Evolutionary conservation across 805 yeast genomes (phyloP).

Genomic region (Candida anglica): DNA sequence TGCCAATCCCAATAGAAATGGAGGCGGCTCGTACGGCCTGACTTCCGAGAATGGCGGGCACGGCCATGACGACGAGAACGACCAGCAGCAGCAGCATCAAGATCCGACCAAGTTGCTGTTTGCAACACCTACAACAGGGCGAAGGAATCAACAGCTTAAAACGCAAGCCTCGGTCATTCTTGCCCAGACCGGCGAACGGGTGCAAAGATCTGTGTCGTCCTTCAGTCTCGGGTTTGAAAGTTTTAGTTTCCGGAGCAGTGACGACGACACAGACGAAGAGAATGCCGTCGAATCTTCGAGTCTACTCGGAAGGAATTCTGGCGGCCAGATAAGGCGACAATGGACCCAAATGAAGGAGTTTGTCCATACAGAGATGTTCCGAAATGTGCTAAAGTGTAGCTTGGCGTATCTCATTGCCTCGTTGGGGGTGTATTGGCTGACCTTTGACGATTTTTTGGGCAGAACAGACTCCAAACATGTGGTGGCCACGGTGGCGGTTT

Average conservation of each 20-base stretch:
- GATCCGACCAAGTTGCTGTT: neutral
- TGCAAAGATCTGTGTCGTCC: slow-evolving; percentile 29
- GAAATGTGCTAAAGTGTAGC: slow-evolving; percentile 57
- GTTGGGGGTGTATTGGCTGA: slow-evolving; percentile 58
- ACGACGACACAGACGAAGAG: neutral
- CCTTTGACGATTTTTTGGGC: slow-evolving; percentile 53
- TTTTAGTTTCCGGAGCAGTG: slow-evolving; percentile 8
- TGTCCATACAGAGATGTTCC: slow-evolving; percentile 14
- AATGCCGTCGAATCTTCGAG: slow-evolving; percentile 2
- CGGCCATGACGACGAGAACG: too few relatives aligned
- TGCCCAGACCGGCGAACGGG: slow-evolving; percentile 36
- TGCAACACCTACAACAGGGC: neutral
- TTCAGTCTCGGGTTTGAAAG: slow-evolving; percentile 20
- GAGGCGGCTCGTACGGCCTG: neutral
- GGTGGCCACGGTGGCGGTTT: slow-evolving; percentile 78
- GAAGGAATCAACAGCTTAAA: neutral
- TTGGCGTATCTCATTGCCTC: slow-evolving; percentile 75
- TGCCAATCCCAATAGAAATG: too few relatives aligned
- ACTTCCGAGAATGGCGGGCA: neutral
- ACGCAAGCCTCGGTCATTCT: slow-evolving; percentile 34
- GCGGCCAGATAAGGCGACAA: neutral
- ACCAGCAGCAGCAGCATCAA: neutral
- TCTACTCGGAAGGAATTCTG: neutral
- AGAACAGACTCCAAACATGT: slow-evolving; percentile 72
- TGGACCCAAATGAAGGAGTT: neutral